Evolutionary conservation across 768 basidiomycete species (phyloP), one percentile per base, ranked within the genome.

Genomic region (Leccinum uliginosum): DNA sequence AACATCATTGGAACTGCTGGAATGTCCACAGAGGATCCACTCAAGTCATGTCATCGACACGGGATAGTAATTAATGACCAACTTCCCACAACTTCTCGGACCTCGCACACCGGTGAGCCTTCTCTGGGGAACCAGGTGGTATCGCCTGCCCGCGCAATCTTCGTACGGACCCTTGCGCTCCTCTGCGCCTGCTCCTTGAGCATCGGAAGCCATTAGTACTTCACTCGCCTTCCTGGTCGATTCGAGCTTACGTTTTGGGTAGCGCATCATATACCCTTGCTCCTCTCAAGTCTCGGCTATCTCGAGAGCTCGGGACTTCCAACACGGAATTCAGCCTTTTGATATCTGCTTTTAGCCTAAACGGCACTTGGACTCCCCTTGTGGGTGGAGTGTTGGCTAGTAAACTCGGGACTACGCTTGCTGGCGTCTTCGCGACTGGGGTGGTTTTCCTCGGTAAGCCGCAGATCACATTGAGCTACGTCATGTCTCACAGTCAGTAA

Each of bases 251-350:
- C 50, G 9, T 9, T 29, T 34, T 11, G 48, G 17, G 9, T 58
- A 91, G 88, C 67, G 86, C 84, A 15, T 79, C 81, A 3, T 86
- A 92, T 64, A 82, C 88, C 6, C 79, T 94, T 3, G 89, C 87
- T 0, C 91, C 91, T 10, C 74, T 93, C 56, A 92, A 93, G 72
- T 86, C 83, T 44, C 76, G 83, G 19, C 73, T 89, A 7, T 75
- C 80, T 5, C 77, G 83, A 44, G 88, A 92, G 64, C 76, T 91
- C 49, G 85, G 86, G 47, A 87, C 87, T 1, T 81, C 86, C 23
- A 87, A 91, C 66, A 83, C 86, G 0, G 85, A 92, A 65, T 91
- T 88, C 71, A 84, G 86, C 45, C 76, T 91, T 40, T 74, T 93
- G 35, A 81, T 94, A 47, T 85, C 90, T 10, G 86, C 89, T 0